Base-by-base conservation (phyloP, 2,329 filamentous ascomycete genomes). In the Cladosporium sp. region DNA sequence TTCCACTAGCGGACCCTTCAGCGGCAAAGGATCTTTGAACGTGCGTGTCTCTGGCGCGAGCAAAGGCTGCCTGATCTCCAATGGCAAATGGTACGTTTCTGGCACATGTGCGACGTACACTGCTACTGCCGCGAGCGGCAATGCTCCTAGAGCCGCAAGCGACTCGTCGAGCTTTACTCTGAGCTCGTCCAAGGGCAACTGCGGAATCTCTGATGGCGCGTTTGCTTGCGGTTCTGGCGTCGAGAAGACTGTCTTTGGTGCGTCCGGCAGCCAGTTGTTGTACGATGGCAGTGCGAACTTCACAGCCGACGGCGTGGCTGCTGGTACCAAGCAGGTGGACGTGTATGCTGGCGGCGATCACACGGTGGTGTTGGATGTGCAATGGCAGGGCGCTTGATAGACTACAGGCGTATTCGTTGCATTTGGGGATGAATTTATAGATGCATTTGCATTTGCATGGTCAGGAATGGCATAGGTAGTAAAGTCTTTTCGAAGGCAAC, bases 51-150 rank as follows among this genome's bases (percentile, higher is more conserved):
- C 74, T 17, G 79, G 81, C 3, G 68, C 67, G n/a, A 69, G 75
- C 50, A 78, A 76, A 7, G 87, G 88, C n/a, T 90, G 86, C 65
- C 78, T 90, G 59, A 90, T 89, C 68, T 81, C 81, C 58, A 77
- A 74, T 9, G 88, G 88, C 0, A 83, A 81, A 0, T 90, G 87
- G 88, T 90, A 87, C 67, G 79, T 80, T 0, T 80, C 78, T 1
- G 86, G 87, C 2, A 87, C 86, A 0, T 89, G 87, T 67, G 88
- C 87, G 0, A 87, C 82, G 0, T 88, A 84, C 69, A 84, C 80
- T 0, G 84, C 84, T 4, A 73, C 80, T 3, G 60, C 76, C 1
- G 66, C 64, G 15, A 73, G 73, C 45, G 68, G 68, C 12, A 59
- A 55, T 28, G 51, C 51, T 12, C 51, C 54, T 6, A 19, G 42